Base-by-base conservation (phyloP, 1,284 basidiomycete species). In the Fistulina hepatica region DNA sequence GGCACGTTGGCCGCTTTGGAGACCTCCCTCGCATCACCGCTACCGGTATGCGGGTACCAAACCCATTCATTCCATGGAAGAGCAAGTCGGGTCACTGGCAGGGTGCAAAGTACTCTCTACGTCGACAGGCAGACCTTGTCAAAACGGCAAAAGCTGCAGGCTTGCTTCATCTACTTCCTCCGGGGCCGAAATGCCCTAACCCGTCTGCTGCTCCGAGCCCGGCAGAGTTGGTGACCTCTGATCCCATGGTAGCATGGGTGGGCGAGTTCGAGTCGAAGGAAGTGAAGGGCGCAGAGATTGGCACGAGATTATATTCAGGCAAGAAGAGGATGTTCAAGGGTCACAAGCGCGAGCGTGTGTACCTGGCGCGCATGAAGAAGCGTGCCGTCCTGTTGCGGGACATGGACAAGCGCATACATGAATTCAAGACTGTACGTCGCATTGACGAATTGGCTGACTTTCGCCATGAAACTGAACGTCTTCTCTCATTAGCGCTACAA, bases 251-350 rank as follows among this genome's bases (percentile, higher is more conserved):
- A 2, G 59, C 65, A 20, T 82, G 81, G 81, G 61, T 64, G 11
- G 76, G 78, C 22, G 61, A 71, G 46, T 55, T 64, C 35, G 64
- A 64, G 48, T 58, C 61, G 49, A 70, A 66, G 56, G 57, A 55
- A 39, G 61, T 65, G 21, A 53, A 64, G 31, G 73, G 73, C 31
- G 64, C 67, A 20, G 69, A 75, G 22, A 52, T 70, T 33, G 77
- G 76, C 21, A 70, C 69, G 45, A 66, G 70, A 36, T 56, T 86
- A 48, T 86, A 86, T 47, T 73, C 77, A 11, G 73, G 66, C 42
- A 79, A 71, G 67, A 78, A 74, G 63, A 64, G 70, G 46, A 85
- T 86, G 82, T 86, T 88, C 71, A 88, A 86, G 65, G 83, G 83
- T 16, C 82, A 86, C 65, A 81, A 73, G 50, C 83, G 78, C 77